Evolutionary conservation across 2,329 filamentous ascomycete genomes (phyloP), one percentile per base, ranked within the genome.

Genomic region (Alternaria brassicicola): DNA sequence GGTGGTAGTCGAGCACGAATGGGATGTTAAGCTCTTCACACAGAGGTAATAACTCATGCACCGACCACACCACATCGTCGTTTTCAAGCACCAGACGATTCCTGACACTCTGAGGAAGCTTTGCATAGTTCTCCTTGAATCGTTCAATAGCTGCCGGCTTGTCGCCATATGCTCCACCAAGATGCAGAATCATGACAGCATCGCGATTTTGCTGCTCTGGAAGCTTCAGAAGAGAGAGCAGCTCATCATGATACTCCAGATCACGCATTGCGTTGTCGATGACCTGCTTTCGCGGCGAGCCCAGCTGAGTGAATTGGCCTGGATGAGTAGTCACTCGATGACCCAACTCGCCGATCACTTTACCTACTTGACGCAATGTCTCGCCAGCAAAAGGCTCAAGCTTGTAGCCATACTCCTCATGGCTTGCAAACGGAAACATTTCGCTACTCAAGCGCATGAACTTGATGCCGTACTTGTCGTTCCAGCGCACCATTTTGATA

Each of bases 1-100:
- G 94, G 72, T 98, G 94, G 67, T 87, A 98, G 76, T 98, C 94
- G 10, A 98, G 87, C 1, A 97, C 93, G 0, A 97, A 78, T 0
- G 94, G 94, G 36, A 98, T 97, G 72, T 94, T 91, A n/a, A 97
- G 82, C 76, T 97, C 93, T 76, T 98, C 91, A 72, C 94, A 98
- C 0, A 96, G 81, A 0, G 94, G 93, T 0, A 98, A 82, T 6
- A 98, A 80, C 69, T 98, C 93, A 68, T 97, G 93, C 0, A 97
- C 91, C n/a, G 86, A 89, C 90, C 92, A 98, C 35, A 88, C 87
- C 2, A 98, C 91, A 73, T 98, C 94, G 76, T 97, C 94, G 63
- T 98, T 98, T 74, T 98, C 94, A 17, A 98, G 81, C 0, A 98
- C 94, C 0, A 98, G 79, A 0, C 94, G 86, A 5, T 87, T 86